Conservation (phyloP, 2,329 filamentous ascomycete genomes). For the Pseudogymnoascus sp. region DNA sequence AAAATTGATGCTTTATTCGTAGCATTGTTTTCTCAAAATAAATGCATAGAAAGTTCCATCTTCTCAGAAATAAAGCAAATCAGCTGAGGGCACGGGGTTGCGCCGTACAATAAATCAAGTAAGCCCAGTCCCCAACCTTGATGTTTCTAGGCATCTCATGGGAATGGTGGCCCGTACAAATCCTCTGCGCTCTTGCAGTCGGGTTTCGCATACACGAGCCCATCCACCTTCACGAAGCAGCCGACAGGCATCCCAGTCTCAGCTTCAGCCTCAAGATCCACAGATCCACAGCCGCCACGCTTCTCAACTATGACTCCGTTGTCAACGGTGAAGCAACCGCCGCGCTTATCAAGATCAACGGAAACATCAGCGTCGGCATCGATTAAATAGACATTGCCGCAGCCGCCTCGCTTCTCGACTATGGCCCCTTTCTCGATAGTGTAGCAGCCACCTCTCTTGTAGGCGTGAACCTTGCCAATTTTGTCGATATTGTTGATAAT, state of each 20-base stretch:
- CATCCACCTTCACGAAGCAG: neutral
- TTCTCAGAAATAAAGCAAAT: neutral
- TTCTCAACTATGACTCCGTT: neutral
- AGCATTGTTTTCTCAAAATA: neutral
- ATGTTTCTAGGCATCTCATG: slow-evolving; percentile 53
- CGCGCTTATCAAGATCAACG: neutral
- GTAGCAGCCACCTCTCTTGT: neutral
- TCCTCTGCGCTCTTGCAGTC: neutral
- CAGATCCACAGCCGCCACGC: neutral
- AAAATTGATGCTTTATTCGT: neutral
- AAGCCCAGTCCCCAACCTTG: slow-evolving; percentile 64
- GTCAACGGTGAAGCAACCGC: neutral
- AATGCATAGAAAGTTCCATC: neutral
- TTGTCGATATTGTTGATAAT: neutral
- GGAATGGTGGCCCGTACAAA: neutral
- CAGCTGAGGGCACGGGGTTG: neutral
- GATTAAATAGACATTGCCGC: neutral
- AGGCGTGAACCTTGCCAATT: neutral
- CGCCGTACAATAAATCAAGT: slow-evolving; percentile 25
- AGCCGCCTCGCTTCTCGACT: neutral
- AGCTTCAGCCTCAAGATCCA: neutral
- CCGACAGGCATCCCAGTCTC: neutral
- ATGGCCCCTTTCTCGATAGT: neutral
- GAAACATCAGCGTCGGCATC: neutral
- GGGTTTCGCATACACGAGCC: neutral